Evolutionary conservation across 441 rosid genomes (phyloP), one percentile per base, ranked within the genome.

Genomic region (Pelargonium citronellum): DNA sequence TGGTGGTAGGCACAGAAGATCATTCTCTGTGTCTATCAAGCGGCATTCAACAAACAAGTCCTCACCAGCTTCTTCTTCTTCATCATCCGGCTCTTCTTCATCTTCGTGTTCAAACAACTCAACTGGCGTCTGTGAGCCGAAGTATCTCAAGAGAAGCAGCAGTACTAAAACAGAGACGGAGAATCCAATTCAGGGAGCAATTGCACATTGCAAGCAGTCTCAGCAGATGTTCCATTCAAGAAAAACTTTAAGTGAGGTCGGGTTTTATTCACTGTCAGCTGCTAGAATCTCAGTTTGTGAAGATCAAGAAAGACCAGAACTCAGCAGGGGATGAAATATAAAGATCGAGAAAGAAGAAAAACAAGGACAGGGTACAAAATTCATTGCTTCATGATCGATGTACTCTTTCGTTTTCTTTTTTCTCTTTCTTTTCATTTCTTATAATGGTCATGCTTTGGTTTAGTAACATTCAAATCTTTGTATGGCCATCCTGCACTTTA

Each of bases 221-320:
- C 83, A 19, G 69, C 68, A 79, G 78, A 73, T 75, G 67, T 78
- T 79, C 67, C 78, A 72, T 44, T 68, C 89, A 20, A 79, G 82
- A 73, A 87, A 77, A 69, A 71, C 70, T 58, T 70, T 72, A 9
- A 72, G 76, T 55, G 91, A 85, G 69, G 81, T 78, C 39, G 88
- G 88, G 63, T 86, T 87, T 34, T 85, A 84, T 75, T 77, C 91
- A 7, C 69, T 85, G 58, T 79, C 92, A 43, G 74, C 86, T 79
- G 81, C 92, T 64, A 86, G 74, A 69, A 66, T 81, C 27, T 75
- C 80, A 24, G 79, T 69, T 12, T 73, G 75, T n/a, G 88, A 92
- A 64, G 91, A 82, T 67, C 89, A 88, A 78, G 88, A 85, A 78
- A 79, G 87, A 63, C 66, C 79, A 24, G 80, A 75, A 24, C 73